These are phyloP conservation scores for Penicillium silybi DNA, from an alignment of 495 filamentous ascomycete genomes.

Conservation along the genomic window DNA sequence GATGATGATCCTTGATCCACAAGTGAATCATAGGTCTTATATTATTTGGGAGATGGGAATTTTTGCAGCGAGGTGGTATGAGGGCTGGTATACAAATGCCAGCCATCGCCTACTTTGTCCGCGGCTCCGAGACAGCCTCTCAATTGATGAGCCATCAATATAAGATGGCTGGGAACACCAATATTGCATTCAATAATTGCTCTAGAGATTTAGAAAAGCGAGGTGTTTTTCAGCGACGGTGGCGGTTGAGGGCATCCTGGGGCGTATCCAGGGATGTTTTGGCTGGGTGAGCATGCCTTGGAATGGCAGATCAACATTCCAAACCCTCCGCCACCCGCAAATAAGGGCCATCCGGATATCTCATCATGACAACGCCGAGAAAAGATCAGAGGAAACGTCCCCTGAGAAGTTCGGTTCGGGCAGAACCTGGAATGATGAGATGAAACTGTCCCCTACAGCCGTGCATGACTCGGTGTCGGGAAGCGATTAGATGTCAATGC, in stretches of 20 bases:
- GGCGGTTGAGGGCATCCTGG: not conserved
- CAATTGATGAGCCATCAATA: not conserved
- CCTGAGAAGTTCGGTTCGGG: not conserved
- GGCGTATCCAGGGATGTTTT: slow-evolving; percentile 18
- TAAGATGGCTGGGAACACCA: not conserved
- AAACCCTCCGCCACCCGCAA: not conserved
- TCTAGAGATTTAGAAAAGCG: not conserved
- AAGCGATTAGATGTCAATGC: not conserved
- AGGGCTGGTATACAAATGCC: slow-evolving; percentile 8
- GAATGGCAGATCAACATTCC: slow-evolving; percentile 19
- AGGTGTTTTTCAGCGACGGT: not conserved
- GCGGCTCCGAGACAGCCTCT: not conserved
- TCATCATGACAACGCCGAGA: slow-evolving; percentile 18
- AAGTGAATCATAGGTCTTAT: slow-evolving; percentile 13
- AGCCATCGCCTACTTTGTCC: not conserved
- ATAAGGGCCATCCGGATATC: not conserved
- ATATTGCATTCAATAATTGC: not conserved
- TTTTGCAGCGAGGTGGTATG: slow-evolving; percentile 18
- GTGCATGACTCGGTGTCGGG: not conserved
- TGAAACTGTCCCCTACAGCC: not conserved
- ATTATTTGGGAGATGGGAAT: not conserved
- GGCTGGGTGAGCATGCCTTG: slow-evolving; percentile 3
- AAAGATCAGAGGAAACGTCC: not conserved
- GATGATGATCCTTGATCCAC: slow-evolving; percentile 4
- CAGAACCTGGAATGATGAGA: slow-evolving; percentile 8